These are phyloP conservation scores for Xylaria telfairii DNA, from an alignment of 495 filamentous ascomycete species.

Conservation along the genomic window DNA sequence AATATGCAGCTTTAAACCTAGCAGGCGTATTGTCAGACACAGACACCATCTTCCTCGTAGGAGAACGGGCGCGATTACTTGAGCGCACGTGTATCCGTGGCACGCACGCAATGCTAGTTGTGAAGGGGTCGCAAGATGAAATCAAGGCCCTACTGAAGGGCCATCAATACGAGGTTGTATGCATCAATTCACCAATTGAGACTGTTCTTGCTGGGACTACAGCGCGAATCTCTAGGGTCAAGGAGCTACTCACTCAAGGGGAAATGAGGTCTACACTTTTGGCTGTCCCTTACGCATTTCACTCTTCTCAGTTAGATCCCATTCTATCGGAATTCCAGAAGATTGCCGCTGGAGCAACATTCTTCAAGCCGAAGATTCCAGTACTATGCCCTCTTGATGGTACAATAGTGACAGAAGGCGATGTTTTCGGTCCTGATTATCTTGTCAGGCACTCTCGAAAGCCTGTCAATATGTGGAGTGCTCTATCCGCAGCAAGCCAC, in stretches of 20 bases:
- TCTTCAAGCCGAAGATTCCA: constrained; percentile 59
- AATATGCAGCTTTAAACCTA: constrained; percentile 35
- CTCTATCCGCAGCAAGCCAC: constrained; percentile 48
- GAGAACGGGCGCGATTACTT: constrained; percentile 68
- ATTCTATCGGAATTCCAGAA: constrained; percentile 63
- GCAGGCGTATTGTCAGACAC: constrained; percentile 69
- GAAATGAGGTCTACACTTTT: constrained; percentile 39
- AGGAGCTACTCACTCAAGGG: constrained; percentile 50
- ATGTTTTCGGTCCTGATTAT: constrained; percentile 46
- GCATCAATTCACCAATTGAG: constrained; percentile 52
- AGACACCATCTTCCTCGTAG: constrained; percentile 73
- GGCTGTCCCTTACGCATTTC: constrained; percentile 71
- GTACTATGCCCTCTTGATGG: constrained; percentile 66
- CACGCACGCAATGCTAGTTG: constrained; percentile 64
- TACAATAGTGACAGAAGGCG: constrained; percentile 54
- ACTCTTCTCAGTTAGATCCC: constrained; percentile 69
- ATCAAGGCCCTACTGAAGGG: constrained; percentile 27
- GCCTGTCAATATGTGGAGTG: constrained; percentile 66
- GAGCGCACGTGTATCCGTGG: constrained; percentile 61
- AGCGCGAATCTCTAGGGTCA: constrained; percentile 48
- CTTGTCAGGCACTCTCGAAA: constrained; percentile 63
- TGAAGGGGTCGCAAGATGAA: constrained; percentile 30
- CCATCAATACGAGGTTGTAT: constrained; percentile 44
- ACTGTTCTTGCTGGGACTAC: constrained; percentile 55
- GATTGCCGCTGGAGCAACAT: constrained; percentile 55